Percentiles rank a stretch among this genome's conserved stretches.
phyloP scores from a whole-genome alignment of 176 grass and related monocot species.

The Phragmites australis region DNA sequence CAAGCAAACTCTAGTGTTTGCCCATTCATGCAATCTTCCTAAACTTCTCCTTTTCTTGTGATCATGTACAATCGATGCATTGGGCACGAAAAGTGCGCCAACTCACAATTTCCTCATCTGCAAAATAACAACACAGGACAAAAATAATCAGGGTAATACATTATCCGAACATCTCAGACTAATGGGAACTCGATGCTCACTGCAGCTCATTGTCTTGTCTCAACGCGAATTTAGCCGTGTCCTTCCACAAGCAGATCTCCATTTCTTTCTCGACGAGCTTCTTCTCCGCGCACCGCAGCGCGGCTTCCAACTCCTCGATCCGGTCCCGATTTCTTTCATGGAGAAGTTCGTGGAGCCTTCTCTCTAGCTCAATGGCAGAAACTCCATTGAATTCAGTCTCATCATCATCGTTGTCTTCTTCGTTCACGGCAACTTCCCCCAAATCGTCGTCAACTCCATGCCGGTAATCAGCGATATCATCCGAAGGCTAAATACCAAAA shows the following conservation, averaged over 20 bases:
- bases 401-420: background rate
- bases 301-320: conserved; percentile 50
- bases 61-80: background rate
- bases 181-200: conserved; percentile 2
- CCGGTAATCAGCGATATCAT: background rate
- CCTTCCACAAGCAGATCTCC: conserved; percentile 49
- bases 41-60: background rate
- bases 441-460: background rate
- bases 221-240: conserved; percentile 42
- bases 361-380: conserved; percentile 40
- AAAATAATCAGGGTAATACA: background rate
- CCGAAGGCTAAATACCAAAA: background rate
- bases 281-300: conserved; percentile 41
- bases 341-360: conserved; percentile 59
- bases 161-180: background rate
- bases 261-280: conserved; percentile 53
- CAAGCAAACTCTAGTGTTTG: background rate
- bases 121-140: background rate
- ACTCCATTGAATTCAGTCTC: conserved; percentile 18
- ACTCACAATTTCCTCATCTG: background rate
- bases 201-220: conserved; percentile 8
- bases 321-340: conserved; percentile 47
- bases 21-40: too few species aligned
- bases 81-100: background rate
- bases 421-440: background rate